Conservation (phyloP, 1,139 yeast species). For the Suhomyces taliae region DNA sequence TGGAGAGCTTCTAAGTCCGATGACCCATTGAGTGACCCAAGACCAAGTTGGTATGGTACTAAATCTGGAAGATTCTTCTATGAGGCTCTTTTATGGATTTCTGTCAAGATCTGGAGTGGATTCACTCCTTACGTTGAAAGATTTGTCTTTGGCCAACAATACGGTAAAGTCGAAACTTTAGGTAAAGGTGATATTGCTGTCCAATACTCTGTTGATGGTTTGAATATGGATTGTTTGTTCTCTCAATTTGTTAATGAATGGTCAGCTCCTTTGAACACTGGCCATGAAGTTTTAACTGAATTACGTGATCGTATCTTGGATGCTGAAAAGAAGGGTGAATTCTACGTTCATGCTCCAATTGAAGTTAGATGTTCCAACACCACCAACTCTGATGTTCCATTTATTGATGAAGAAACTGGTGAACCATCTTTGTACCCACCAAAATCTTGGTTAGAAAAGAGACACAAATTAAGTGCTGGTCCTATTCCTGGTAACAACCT, state of each 20-base stretch:
- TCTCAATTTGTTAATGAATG: conserved; percentile 96
- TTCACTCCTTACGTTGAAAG: conserved; percentile 82
- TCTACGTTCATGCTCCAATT: conserved; percentile 90
- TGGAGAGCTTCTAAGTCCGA: conserved; percentile 84
- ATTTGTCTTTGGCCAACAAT: conserved; percentile 83
- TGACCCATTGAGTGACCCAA: conserved; percentile 64
- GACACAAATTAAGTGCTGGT: conserved; percentile 51
- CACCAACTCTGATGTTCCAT: conserved; percentile 49
- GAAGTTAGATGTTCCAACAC: conserved; percentile 94
- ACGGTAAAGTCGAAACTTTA: conserved; percentile 70
- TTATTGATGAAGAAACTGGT: conserved; percentile 44
- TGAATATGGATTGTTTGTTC: conserved; percentile 94
- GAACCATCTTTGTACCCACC: conserved; percentile 46
- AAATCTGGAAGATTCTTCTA: conserved; percentile 73
- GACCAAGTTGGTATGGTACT: conserved; percentile 86
- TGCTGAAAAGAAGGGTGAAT: conserved; percentile 62
- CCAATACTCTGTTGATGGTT: conserved; percentile 79
- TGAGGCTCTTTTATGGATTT: conserved; percentile 73
- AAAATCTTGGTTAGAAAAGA: conserved; percentile 39
- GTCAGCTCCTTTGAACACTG: conserved; percentile 84
- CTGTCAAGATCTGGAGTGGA: conserved; percentile 70
- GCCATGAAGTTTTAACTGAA: conserved; percentile 67
- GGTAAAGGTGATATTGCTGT: conserved; percentile 70
- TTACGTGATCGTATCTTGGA: conserved; percentile 59
- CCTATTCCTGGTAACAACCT: conserved; percentile 82